Conservation (phyloP, 306 rosid genomes). For the Acacia melanoxylon region DNA sequence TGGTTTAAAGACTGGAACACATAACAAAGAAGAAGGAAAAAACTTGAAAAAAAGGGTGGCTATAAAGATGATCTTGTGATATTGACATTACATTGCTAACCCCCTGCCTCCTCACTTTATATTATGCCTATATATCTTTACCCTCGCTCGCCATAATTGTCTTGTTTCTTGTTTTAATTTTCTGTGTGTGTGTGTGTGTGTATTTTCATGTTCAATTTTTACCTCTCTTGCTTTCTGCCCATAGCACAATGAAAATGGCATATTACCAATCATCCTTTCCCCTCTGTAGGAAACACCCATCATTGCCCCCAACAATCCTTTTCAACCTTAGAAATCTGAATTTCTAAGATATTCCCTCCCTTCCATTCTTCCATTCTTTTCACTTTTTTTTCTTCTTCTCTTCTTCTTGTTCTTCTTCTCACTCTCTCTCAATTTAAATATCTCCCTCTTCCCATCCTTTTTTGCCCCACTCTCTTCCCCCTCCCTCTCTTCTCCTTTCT, state of each 20-base stretch:
- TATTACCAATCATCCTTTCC: slow-evolving; percentile 98
- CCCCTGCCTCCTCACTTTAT: neutral
- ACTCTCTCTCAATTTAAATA: slow-evolving; percentile 48
- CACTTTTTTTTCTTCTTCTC: slow-evolving; percentile 27
- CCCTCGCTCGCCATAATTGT: neutral
- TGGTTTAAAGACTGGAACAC: slow-evolving; percentile 17
- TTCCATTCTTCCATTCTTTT: slow-evolving; percentile 36
- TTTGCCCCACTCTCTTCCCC: neutral
- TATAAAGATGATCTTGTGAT: slow-evolving; percentile 31
- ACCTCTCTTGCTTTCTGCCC: slow-evolving; percentile 55
- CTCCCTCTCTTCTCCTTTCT: neutral
- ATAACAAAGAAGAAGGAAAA: slow-evolving; percentile 24
- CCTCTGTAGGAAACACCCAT: slow-evolving; percentile 99
- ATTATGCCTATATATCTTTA: neutral
- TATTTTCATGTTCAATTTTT: neutral
- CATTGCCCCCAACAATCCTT: slow-evolving; percentile 99
- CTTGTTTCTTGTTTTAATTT: slow-evolving; percentile 37
- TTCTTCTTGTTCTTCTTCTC: neutral
- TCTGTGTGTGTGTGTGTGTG: neutral
- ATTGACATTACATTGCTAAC: slow-evolving; percentile 14
- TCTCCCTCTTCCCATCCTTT: slow-evolving; percentile 31
- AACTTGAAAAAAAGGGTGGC: slow-evolving; percentile 45
- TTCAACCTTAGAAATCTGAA: slow-evolving; percentile 97
- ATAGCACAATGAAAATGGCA: slow-evolving; percentile 95
- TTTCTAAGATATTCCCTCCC: slow-evolving; percentile 75